Percentiles rank a stretch among this genome's conserved stretches.
These are phyloP conservation scores for Corymbia maculata DNA, from an alignment of 345 rosid genomes.

Conservation along the genomic window DNA sequence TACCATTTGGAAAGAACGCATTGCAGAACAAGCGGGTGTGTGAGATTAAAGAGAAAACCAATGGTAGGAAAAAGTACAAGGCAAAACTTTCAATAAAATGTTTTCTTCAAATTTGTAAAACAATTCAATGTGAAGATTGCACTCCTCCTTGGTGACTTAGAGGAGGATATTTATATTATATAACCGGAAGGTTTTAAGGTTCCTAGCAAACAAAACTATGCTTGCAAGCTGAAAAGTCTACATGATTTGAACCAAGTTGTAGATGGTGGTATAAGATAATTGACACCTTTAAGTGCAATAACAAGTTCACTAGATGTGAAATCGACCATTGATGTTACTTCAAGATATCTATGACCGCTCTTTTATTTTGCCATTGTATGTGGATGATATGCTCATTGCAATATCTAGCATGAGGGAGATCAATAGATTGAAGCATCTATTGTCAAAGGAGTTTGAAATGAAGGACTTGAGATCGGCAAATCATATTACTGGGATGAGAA, in stretches of 20 bases:
- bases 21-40: neutral
- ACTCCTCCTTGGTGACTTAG: neutral
- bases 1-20: neutral
- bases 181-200: neutral
- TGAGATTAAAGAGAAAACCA: neutral
- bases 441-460: neutral
- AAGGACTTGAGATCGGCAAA: neutral
- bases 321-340: neutral
- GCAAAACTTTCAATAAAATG: neutral
- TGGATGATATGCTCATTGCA: neutral
- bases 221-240: neutral
- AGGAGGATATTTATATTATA: neutral
- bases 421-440: neutral
- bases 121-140: neutral
- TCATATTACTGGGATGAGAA: neutral
- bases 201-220: neutral
- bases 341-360: neutral
- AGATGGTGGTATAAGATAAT: neutral
- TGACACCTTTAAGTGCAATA: neutral
- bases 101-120: neutral
- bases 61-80: neutral
- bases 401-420: neutral
- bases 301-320: neutral
- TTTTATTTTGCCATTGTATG: neutral
- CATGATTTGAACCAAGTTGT: neutral